Base-by-base conservation (phyloP, 2,329 filamentous ascomycete species). In the Hymenoscyphus albidus region DNA sequence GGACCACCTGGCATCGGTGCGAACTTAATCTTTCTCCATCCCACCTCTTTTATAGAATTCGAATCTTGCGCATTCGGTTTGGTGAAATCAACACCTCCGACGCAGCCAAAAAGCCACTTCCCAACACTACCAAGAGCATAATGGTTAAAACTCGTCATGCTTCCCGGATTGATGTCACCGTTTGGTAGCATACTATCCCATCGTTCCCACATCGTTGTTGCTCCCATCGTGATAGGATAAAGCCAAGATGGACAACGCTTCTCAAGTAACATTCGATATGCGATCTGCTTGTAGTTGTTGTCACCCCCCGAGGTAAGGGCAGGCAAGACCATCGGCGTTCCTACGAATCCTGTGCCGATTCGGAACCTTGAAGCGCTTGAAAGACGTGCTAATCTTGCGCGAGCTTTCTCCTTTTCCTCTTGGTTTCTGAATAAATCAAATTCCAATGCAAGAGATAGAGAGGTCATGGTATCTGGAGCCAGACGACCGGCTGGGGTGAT, bases 201-300 rank as follows among this genome's bases (percentile, higher is more conserved):
- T 12, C 71, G 44, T 54, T 73, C 71, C 71, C 70, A 71, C 63
- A 70, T 70, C 10, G 70, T 73, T 2, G 71, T 73, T 5, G 70
- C 70, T 14, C 71, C 71, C 70, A 73, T 73, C 1, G 69, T 70
- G 18, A 73, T 67, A 3, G 71, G 67, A 55, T 72, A 73, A 4
- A 73, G 40, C 70, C 71, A 73, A 13, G 61, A 75, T 0, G 77
- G 77, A 42, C 75, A 76, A 13, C 70, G 63, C 4, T 73, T 75
- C 59, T 77, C 73, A 1, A 76, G 67, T 2, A 80, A 68, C 76
- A 80, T 79, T 9, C 75, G 73, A 62, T 79, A 79, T 27, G 72
- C 73, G 1, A 73, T 39, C 22, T 69, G 70, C 3, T 61, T 63
- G 12, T 70, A 59, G 0, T 63, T 65, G 1, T 59, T 62, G 7